Base-by-base conservation (phyloP, 257 asterid genomes). In the Coffea eugenioides region DNA sequence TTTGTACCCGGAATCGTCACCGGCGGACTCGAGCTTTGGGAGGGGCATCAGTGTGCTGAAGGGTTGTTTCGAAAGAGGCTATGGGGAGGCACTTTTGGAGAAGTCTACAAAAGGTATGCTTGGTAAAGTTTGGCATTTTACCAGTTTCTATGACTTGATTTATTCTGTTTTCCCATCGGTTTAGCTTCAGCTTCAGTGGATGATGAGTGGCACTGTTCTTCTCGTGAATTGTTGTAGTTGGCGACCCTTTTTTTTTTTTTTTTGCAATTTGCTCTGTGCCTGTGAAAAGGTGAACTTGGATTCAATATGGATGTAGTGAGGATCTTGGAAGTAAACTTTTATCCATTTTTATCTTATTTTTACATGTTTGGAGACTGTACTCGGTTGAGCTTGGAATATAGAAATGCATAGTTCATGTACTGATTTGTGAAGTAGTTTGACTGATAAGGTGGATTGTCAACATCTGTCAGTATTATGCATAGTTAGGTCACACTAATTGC, bases 81-180 rank as follows among this genome's bases (percentile, higher is more conserved):
- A 6, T 92, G 98, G 98, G 98, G 98, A 61, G 98, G 98, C 68
- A 91, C 94, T 39, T 94, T 94, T 81, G 98, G 98, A 77, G 98
- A 94, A 69, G 74, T 92, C 67, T 94, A 92, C 84, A 92, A 82
- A 82, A 90, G 97, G n/a, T 51, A 27, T 11, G 5, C 3, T 3
- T 13, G 18, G 2, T 13, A 52, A 52, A 12, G 57, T 52, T 52
- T 52, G 20, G 18, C 13, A 11, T 52, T 52, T 52, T 52, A 52
- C 14, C 3, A 52, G 57, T 52, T 52, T 12, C 57, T 12, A 2
- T 4, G 14, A 52, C 14, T 13, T 52, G 3, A 52, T 12, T 52
- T 52, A 13, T 3, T 52, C 20, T 52, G 57, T 52, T 52, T 13
- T 12, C 20, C 14, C 18, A 7, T 49, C 10, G 54, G 10, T 49